Evolutionary conservation across 2,329 filamentous ascomycete species (phyloP).

Genomic region (Colletotrichum acutatum): DNA sequence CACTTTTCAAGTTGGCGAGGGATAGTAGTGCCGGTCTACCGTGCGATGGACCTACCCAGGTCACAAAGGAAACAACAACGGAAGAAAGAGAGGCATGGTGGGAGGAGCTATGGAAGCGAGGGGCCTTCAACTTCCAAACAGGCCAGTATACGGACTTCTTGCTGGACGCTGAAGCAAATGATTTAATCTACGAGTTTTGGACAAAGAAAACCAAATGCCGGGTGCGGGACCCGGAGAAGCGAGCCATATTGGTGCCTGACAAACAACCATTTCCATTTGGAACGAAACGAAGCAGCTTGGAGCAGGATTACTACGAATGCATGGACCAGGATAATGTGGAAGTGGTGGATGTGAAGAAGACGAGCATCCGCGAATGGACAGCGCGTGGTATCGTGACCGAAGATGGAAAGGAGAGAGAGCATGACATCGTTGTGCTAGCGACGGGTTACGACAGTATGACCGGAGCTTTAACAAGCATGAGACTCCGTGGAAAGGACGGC

Average conservation of each 20-base stretch:
- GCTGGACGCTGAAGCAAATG: slow-evolving; percentile 53
- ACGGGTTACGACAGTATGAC: slow-evolving; percentile 49
- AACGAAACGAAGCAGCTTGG: slow-evolving; percentile 57
- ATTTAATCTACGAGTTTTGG: slow-evolving; percentile 60
- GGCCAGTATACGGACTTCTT: slow-evolving; percentile 58
- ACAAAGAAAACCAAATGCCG: slow-evolving; percentile 53
- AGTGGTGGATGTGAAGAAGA: slow-evolving; percentile 55
- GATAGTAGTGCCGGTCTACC: slow-evolving; percentile 62
- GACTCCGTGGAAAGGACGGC: slow-evolving; percentile 43
- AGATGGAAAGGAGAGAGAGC: slow-evolving; percentile 48
- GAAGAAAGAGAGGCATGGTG: slow-evolving; percentile 56
- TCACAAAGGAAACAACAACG: slow-evolving; percentile 50
- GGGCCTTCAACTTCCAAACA: slow-evolving; percentile 59
- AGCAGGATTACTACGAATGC: slow-evolving; percentile 61
- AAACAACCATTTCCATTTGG: slow-evolving; percentile 58
- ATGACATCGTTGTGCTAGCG: slow-evolving; percentile 49
- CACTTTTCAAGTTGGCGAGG: slow-evolving; percentile 55
- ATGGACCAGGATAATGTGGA: slow-evolving; percentile 57
- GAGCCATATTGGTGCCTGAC: slow-evolving; percentile 57
- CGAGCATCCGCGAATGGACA: slow-evolving; percentile 53
- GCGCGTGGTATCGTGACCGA: slow-evolving; percentile 50
- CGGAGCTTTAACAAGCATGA: slow-evolving; percentile 45
- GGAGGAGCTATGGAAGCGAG: slow-evolving; percentile 55
- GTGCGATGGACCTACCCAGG: slow-evolving; percentile 57
- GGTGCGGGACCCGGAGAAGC: slow-evolving; percentile 55